phyloP scores from a whole-genome alignment of 768 basidiomycete species.

The Cyclocybe cylindracea region DNA sequence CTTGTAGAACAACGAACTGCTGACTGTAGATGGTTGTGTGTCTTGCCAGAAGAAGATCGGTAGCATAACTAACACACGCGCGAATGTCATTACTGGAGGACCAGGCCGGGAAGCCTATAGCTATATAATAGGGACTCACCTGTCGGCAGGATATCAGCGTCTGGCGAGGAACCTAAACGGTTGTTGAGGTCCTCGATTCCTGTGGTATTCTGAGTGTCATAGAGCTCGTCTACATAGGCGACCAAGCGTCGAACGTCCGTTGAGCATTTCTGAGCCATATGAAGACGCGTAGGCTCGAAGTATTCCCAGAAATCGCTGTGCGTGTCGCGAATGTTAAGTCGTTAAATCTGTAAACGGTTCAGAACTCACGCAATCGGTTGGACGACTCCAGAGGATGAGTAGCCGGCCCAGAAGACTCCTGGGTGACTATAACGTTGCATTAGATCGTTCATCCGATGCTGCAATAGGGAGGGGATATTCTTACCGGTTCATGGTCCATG shows the following conservation, averaged over 20 bases:
- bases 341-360: too few relatives aligned
- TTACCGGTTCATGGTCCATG: background rate
- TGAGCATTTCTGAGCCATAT: slow-evolving; percentile 74
- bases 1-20: slow-evolving; percentile 45
- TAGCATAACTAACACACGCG: slow-evolving; percentile 34
- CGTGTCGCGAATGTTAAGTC: too few relatives aligned
- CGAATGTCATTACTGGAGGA: background rate
- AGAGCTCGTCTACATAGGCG: slow-evolving; percentile 56
- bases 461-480: background rate
- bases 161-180: slow-evolving; percentile 46
- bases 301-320: slow-evolving; percentile 64
- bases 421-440: background rate
- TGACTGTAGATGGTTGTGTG: slow-evolving; percentile 49
- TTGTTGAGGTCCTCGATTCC: slow-evolving; percentile 56
- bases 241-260: slow-evolving; percentile 67
- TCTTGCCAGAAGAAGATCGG: slow-evolving; percentile 66
- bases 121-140: slow-evolving; percentile 73
- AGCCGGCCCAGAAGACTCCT: slow-evolving; percentile 2
- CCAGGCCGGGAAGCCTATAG: slow-evolving; percentile 27
- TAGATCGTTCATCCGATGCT: background rate
- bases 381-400: background rate
- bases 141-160: slow-evolving; percentile 47
- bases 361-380: slow-evolving; percentile 3
- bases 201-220: slow-evolving; percentile 38
- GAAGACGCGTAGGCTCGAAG: slow-evolving; percentile 65